Percentiles rank a stretch among this genome's conserved stretches.
These are phyloP conservation scores for Ceratocystis ficicola DNA, from an alignment of 2,329 filamentous ascomycete species.

Conservation along the genomic window DNA sequence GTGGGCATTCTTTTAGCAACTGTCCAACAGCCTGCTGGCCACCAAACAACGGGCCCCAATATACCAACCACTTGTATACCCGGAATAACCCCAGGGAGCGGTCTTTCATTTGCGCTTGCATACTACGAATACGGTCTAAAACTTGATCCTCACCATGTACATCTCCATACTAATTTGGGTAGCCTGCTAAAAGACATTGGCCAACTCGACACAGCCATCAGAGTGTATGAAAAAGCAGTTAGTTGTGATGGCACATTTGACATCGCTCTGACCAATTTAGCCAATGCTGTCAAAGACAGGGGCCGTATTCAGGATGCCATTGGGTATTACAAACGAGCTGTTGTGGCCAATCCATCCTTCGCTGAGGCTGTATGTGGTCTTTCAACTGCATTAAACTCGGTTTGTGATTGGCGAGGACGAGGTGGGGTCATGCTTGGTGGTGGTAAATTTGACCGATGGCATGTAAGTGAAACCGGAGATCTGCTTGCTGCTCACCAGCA, in stretches of 20 bases:
- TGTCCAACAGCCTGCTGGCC: slow-evolving; percentile 54
- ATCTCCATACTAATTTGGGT: slow-evolving; percentile 91
- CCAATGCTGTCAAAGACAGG: slow-evolving; percentile 95
- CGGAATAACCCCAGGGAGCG: slow-evolving; percentile 73
- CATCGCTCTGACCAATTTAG: slow-evolving; percentile 89
- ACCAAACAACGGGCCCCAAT: background rate
- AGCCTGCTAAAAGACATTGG: slow-evolving; percentile 94
- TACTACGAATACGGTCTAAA: slow-evolving; percentile 93
- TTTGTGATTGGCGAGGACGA: slow-evolving; percentile 85
- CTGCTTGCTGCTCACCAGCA: slow-evolving; percentile 58
- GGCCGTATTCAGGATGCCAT: slow-evolving; percentile 89
- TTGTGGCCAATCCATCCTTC: slow-evolving; percentile 85
- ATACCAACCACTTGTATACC: slow-evolving; percentile 42
- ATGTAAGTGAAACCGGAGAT: slow-evolving; percentile 76
- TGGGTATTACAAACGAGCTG: slow-evolving; percentile 77
- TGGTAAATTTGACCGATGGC: slow-evolving; percentile 76
- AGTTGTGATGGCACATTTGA: slow-evolving; percentile 88
- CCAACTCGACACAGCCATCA: slow-evolving; percentile 78
- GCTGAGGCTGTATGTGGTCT: slow-evolving; percentile 93
- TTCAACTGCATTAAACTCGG: slow-evolving; percentile 87
- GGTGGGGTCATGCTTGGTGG: slow-evolving; percentile 68
- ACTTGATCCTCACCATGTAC: slow-evolving; percentile 79
- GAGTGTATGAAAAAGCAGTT: slow-evolving; percentile 95
- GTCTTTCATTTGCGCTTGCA: slow-evolving; percentile 71
- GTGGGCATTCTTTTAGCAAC: slow-evolving; percentile 94